phyloP scores from a whole-genome alignment of 108 stramenopile species.

The Parietichytrium sp. region DNA sequence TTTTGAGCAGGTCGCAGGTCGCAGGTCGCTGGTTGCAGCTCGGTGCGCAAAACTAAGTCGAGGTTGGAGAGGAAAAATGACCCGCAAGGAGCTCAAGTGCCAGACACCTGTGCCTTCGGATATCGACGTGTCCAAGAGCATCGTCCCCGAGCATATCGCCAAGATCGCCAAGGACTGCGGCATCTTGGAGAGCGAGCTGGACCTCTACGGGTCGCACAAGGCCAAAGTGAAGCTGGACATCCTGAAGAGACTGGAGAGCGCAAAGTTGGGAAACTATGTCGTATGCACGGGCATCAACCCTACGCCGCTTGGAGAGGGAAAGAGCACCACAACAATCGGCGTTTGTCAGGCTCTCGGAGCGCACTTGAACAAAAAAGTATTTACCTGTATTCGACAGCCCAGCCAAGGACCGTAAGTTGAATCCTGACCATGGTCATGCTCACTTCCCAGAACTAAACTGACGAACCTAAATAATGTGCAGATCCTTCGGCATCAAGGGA shows the following conservation, averaged over 20 bases:
- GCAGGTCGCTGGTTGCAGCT: too few relatives aligned
- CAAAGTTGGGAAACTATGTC: conserved; percentile 86
- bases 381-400: conserved; percentile 45
- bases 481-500: conserved; percentile 99
- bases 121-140: conserved; percentile 62
- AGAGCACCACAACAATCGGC: conserved; percentile 77
- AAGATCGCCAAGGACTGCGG: conserved; percentile 50
- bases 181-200: conserved; percentile 65
- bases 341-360: conserved; percentile 88
- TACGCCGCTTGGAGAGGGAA: conserved; percentile 97
- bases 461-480: too few relatives aligned
- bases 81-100: conserved; percentile 40
- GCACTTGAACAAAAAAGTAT: conserved; percentile 68
- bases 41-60: too few relatives aligned
- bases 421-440: too few relatives aligned
- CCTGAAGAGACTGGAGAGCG: conserved; percentile 53
- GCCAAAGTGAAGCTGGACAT: conserved; percentile 78
- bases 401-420: neutral
- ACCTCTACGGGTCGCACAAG: conserved; percentile 91
- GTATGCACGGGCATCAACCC: conserved; percentile 98
- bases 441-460: too few relatives aligned
- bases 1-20: too few relatives aligned
- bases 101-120: conserved; percentile 59
- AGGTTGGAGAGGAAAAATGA: too few relatives aligned
- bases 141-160: conserved; percentile 51